Percentiles rank a stretch among this genome's conserved stretches.
Evolutionary conservation across 2,329 filamentous ascomycete species (phyloP).

Genomic region (Cladosporium sp.): DNA sequence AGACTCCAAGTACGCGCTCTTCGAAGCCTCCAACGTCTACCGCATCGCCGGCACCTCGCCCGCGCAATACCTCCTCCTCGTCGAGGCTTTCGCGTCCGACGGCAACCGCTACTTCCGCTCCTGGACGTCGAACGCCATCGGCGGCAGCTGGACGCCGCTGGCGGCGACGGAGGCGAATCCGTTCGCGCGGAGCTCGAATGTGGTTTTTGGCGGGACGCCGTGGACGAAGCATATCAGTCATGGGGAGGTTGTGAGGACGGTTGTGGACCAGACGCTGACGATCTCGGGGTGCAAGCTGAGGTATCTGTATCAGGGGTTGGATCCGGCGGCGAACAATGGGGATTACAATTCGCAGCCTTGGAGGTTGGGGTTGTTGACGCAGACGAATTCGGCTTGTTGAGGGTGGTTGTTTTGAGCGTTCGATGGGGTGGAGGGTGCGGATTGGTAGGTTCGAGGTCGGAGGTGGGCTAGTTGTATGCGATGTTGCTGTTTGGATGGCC

Average conservation of each 20-base stretch:
- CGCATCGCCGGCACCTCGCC: conserved; percentile 18
- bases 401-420: neutral
- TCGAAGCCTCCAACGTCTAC: conserved; percentile 36
- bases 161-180: conserved; percentile 33
- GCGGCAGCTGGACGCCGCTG: conserved; percentile 31
- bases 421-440: too few species aligned
- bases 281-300: conserved; percentile 30
- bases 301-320: conserved; percentile 37
- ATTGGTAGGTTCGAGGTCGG: too few species aligned
- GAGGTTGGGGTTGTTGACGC: conserved; percentile 28
- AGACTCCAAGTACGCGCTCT: conserved; percentile 29
- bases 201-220: conserved; percentile 28
- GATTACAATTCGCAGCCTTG: conserved; percentile 36
- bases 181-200: conserved; percentile 34
- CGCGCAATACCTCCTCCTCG: conserved; percentile 31
- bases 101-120: conserved; percentile 35
- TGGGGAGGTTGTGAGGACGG: conserved; percentile 29
- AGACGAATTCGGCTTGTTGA: neutral
- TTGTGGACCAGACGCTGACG: conserved; percentile 34
- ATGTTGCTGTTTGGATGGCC: too few species aligned
- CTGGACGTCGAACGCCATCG: conserved; percentile 32
- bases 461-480: too few species aligned
- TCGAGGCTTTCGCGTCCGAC: conserved; percentile 34
- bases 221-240: conserved; percentile 35
- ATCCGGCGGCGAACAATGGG: conserved; percentile 23